Evolutionary conservation across 331 rosid species (phyloP), one percentile per base, ranked within the genome.

Genomic region (Malus hybrid): DNA sequence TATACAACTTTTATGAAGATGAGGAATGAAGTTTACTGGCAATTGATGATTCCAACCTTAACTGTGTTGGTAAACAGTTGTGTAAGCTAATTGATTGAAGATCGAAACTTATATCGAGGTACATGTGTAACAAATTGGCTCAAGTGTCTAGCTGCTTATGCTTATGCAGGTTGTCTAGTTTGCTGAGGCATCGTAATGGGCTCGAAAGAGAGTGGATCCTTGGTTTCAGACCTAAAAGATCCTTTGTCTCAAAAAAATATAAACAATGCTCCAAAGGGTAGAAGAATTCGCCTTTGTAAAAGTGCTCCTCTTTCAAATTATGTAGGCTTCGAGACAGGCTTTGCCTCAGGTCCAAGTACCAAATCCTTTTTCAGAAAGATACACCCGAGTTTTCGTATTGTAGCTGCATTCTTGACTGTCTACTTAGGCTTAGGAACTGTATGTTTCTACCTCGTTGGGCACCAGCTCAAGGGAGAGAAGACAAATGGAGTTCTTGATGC

Each of bases 271-370:
- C 70, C 81, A 62, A 85, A 80, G 77, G 70, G 61, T 80, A 85
- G 88, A 80, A 86, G 84, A 80, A 18, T 54, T 69, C 85, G 82
- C 57, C 96, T 71, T 15, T 54, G 79, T 80, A 86, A 63, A 88
- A 88, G 97, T 77, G 94, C 94, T 69, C 97, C 96, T 48, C 59
- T 50, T 68, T 82, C 75, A 20, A 79, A 83, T 8, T 79, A 12
- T 66, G 33, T 65, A 59, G 57, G 74, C 56, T 3, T 57, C 11
- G 82, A 67, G 64, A 67, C 42, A 9, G 67, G 13, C 74, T 61
- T 27, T 64, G 52, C 64, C 60, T 61, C 82, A 22, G 59, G 63
- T 82, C 82, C 83, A 32, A 76, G 8, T 54, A 15, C 84, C 15
- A 27, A 39, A 46, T 76, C 78, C 69, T 15, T 68, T 14, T 65